Base-by-base conservation (phyloP, 768 basidiomycete genomes). In the Gymnopilus dilepis region DNA sequence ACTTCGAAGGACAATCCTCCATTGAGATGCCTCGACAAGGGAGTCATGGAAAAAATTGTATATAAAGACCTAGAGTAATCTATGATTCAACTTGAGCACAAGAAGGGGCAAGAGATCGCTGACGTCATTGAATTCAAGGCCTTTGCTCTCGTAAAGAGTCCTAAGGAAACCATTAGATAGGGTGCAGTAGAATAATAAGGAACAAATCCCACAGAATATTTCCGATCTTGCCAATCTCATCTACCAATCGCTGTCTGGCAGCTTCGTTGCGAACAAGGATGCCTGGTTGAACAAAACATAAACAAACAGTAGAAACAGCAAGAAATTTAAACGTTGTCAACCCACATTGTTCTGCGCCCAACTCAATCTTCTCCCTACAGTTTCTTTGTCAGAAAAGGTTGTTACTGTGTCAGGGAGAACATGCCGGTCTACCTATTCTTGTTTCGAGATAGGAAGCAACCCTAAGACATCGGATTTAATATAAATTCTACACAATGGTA, bases 41-140 rank as follows among this genome's bases (percentile, higher is more conserved):
- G 91, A 92, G 64, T 89, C 87, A 24, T 84, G 80, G 65, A 92
- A 92, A 72, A 91, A 91, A 63, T 92, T 86, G 66, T 87, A 91
- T 11, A 92, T 67, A 3, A 92, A 76, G 4, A 92, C 89, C 89
- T 91, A 58, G 28, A 30, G 43, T n/a, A 40, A 28, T 22, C 24
- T 2, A 53, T 28, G 4, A 63, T 34, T 51, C 42, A 28, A 43
- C 38, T 17, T 17, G 26, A 22, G 1, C 40, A 31, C 11, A 33
- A 17, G 56, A 28, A n/a, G 47, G 11, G 17, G 41, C 12, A 40
- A 40, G 33, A 6, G 26, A 19, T 33, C 24, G 51, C 72, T 42
- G 52, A 87, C 87, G 65, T 89, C 87, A 63, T 87, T 81, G 70
- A 88, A 89, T 65, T 89, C 88, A 4, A 88, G 72, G 0, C 88